These are phyloP conservation scores for Magnusiomyces fungicola DNA, from an alignment of 1,139 yeast species.

Conservation along the genomic window DNA sequence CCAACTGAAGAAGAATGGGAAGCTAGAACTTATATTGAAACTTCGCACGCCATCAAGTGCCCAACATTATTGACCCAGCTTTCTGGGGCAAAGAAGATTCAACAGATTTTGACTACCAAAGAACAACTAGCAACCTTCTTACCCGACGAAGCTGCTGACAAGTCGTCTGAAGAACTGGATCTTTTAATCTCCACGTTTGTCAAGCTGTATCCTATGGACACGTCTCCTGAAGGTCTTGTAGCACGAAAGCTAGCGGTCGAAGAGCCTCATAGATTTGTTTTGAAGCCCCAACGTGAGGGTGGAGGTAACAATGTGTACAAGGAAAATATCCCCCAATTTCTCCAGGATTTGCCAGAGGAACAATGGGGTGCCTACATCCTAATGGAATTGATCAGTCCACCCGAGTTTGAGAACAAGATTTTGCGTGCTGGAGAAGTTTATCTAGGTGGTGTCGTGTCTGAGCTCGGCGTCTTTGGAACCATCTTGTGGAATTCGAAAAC, in stretches of 20 bases:
- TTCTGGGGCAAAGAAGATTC: constrained; percentile 88
- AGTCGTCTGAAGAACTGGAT: constrained; percentile 23
- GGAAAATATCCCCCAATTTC: constrained; percentile 68
- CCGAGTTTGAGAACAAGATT: constrained; percentile 57
- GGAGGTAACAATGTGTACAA: constrained; percentile 89
- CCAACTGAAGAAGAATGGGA: constrained; percentile 61
- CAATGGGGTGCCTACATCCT: constrained; percentile 89
- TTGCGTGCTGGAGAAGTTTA: constrained; percentile 57
- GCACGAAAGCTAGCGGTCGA: constrained; percentile 67
- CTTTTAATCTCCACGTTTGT: constrained; percentile 62
- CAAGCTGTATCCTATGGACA: constrained; percentile 75
- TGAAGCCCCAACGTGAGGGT: constrained; percentile 97
- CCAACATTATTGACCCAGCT: constrained; percentile 85
- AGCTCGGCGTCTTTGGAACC: constrained; percentile 85
- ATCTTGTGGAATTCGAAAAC: constrained; percentile 60
- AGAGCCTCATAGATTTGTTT: constrained; percentile 62
- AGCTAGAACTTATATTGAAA: constrained; percentile 64
- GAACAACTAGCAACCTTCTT: constrained; percentile 40
- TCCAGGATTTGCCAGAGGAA: constrained; percentile 50
- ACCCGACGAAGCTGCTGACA: constrained; percentile 29
- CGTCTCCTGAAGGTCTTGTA: constrained; percentile 47
- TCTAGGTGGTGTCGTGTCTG: constrained; percentile 71
- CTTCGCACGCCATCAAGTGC: constrained; percentile 76
- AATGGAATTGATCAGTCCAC: constrained; percentile 87
- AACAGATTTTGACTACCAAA: constrained; percentile 68